Percentiles rank a stretch among this genome's conserved stretches.
Evolutionary conservation across 257 asterid genomes (phyloP).

Genomic region (Perilla frutescens): DNA sequence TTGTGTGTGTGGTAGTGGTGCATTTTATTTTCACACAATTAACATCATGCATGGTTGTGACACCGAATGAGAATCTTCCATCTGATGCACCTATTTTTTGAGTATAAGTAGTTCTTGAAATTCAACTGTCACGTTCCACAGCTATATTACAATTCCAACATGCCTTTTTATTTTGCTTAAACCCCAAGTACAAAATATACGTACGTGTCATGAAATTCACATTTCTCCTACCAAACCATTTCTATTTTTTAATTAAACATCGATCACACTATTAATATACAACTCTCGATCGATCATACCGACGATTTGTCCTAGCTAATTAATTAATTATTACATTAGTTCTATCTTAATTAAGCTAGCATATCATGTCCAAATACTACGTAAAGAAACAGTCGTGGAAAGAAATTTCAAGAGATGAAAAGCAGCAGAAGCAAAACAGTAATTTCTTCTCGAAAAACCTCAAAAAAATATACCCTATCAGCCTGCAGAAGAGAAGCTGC

Average conservation of each 20-base stretch:
- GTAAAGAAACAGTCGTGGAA: constrained; percentile 46
- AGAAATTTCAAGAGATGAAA: constrained; percentile 43
- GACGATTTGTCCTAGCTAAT: constrained; percentile 5
- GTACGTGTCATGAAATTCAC: constrained; percentile 51
- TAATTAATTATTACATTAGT: too few species aligned
- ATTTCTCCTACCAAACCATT: constrained; percentile 57
- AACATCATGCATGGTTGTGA: too few species aligned
- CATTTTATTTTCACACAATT: too few species aligned
- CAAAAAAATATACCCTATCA: constrained; percentile 77
- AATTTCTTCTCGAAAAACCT: constrained; percentile 57
- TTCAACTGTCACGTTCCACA: constrained; percentile 47
- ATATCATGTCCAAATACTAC: constrained; percentile 54
- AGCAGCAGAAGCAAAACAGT: constrained; percentile 54
- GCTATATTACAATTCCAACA: constrained; percentile 61
- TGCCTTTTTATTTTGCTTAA: constrained; percentile 57
- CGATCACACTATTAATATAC: constrained; percentile 18
- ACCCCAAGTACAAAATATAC: constrained; percentile 44
- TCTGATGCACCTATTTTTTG: neutral
- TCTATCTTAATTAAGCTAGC: too few species aligned
- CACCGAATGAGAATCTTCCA: too few species aligned
- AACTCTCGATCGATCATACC: constrained; percentile 25
- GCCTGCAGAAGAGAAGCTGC: constrained; percentile 55
- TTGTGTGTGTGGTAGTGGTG: too few species aligned
- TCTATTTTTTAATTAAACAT: neutral
- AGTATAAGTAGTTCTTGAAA: constrained; percentile 29